Base-by-base conservation (phyloP, 352 stramenopile genomes). In the Globisporangium middletonii region DNA sequence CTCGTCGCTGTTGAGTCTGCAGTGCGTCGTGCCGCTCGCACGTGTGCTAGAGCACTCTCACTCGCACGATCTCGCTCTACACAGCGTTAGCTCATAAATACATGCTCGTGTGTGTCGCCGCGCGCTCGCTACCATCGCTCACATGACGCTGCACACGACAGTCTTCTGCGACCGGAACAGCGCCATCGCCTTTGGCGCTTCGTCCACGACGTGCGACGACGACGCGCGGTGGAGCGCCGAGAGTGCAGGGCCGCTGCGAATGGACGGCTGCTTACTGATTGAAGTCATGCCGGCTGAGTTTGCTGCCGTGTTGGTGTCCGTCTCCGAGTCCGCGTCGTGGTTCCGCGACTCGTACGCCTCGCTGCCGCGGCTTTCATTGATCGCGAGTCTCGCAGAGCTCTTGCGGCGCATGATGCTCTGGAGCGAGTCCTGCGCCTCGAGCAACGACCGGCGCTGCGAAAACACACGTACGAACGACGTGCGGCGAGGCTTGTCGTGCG, bases 381-480 rank as follows among this genome's bases (percentile, higher is more conserved):
- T 42, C 42, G 19, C n/a, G 26, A 58, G n/a, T 7, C 46, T 48
- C 5, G n/a, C 41, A n/a, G 65, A 59, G 52, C 49, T 68, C 9
- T 69, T 65, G 1, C 60, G 56, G 1, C 35, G 46, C 18, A 70
- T 44, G 13, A 84, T 12, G 12, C 65, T 12, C 23, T 65, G 67
- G n/a, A 80, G 50, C 45, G 71, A 80, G 51, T 79, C 70, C 37
- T 81, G 69, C 12, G 64, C 51, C 12, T 83, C 53, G 1, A 77
- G 26, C 41, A 80, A 18, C 19, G 68, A 69, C 33, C 55, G 63
- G 19, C 61, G 33, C 26, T 61, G 71, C 2, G 72, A 63, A 19
- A 68, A 53, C 15, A 53, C 23, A 6, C 53, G 53, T 4, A 50
- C 46, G 33, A 50, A 26, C 38, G 30, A 49, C 37, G 43, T 49